Evolutionary conservation across 352 stramenopile species (phyloP).

Genomic region (Phytophthora tentaculata): DNA sequence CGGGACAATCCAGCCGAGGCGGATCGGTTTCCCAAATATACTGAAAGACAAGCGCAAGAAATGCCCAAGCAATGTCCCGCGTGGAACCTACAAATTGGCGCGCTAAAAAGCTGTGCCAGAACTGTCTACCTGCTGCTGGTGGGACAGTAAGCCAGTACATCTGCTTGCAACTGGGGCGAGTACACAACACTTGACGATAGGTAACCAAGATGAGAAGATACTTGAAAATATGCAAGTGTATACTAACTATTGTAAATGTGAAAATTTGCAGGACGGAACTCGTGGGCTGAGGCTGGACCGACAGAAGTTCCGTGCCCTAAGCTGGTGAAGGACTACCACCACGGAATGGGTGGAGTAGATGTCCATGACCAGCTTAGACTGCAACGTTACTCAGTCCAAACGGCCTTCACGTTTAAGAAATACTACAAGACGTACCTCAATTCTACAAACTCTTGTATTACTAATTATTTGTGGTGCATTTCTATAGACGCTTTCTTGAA

Average conservation of each 20-base stretch:
- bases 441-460: neutral
- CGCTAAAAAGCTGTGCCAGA: neutral
- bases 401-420: neutral
- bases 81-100: neutral
- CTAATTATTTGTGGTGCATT: too few relatives aligned
- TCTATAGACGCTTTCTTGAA: neutral
- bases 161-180: neutral
- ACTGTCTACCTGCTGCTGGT: neutral
- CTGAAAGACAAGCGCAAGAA: neutral
- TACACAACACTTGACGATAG: neutral
- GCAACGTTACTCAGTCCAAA: neutral
- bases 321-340: neutral
- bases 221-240: neutral
- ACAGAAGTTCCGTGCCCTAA: neutral
- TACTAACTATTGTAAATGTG: neutral
- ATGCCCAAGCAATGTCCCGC: neutral
- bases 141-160: neutral
- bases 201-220: neutral
- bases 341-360: neutral
- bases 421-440: neutral
- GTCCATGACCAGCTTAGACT: constrained; percentile 1
- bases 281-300: neutral
- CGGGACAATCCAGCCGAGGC: neutral
- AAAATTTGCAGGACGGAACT: neutral
- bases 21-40: neutral